phyloP scores from a whole-genome alignment of 1,284 basidiomycete species.

The Cryptococcus wingfieldii region DNA sequence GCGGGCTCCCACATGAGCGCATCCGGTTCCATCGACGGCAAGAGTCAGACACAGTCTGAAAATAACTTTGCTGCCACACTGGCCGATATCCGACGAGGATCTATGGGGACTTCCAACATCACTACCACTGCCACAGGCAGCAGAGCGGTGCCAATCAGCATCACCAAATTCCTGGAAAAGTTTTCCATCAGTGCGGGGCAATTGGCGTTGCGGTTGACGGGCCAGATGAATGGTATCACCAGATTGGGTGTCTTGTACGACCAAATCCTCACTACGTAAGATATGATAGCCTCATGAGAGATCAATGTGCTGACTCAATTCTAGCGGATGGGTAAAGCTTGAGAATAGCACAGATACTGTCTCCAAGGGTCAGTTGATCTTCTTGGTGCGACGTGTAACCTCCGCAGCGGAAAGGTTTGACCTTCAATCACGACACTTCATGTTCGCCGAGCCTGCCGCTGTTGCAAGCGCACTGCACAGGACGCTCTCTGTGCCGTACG shows the following conservation, averaged over 20 bases:
- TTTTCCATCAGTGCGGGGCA: slow-evolving; percentile 40
- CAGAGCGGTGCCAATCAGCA: slow-evolving; percentile 20
- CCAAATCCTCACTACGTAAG: slow-evolving; percentile 50
- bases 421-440: slow-evolving; percentile 46
- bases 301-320: not conserved
- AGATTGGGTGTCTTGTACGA: slow-evolving; percentile 51
- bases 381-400: slow-evolving; percentile 47
- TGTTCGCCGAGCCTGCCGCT: slow-evolving; percentile 48
- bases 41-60: not conserved
- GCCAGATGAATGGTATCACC: slow-evolving; percentile 38
- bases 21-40: slow-evolving; percentile 9
- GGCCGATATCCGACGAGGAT: slow-evolving; percentile 26
- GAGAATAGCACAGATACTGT: slow-evolving; percentile 42
- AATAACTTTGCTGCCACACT: slow-evolving; percentile 11
- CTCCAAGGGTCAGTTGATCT: slow-evolving; percentile 51
- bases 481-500: slow-evolving; percentile 48
- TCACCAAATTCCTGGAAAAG: slow-evolving; percentile 45
- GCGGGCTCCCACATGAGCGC: slow-evolving; percentile 16
- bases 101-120: slow-evolving; percentile 16
- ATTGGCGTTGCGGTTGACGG: slow-evolving; percentile 41
- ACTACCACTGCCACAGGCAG: slow-evolving; percentile 8
- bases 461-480: slow-evolving; percentile 47
- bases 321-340: slow-evolving; percentile 45
- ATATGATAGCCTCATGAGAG: not conserved
- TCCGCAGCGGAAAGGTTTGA: slow-evolving; percentile 45